A percentile compares a stretch with the other conserved stretches of the same genome.
Conservation (phyloP, 1,139 yeast species). For the Saccharomyces hybrid region DNA sequence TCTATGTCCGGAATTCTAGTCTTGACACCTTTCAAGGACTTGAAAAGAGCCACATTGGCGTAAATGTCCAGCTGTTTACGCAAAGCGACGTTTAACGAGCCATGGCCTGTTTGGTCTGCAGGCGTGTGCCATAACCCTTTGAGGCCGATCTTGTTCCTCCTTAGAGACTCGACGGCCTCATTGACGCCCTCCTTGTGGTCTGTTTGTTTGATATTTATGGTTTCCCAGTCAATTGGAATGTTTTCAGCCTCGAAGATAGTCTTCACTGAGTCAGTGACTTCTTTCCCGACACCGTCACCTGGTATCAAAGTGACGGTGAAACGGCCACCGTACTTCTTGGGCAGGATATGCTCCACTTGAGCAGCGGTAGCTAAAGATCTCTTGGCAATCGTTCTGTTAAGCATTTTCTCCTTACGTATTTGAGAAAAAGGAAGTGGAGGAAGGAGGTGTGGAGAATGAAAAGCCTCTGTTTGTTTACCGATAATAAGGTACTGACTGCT, state of each 20-base stretch:
- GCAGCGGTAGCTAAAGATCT: slow-evolving; percentile 35
- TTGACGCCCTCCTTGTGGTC: slow-evolving; percentile 57
- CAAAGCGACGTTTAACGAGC: slow-evolving; percentile 89
- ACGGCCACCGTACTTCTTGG: slow-evolving; percentile 91
- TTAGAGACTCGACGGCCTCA: slow-evolving; percentile 84
- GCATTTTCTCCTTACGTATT: slow-evolving; percentile 11
- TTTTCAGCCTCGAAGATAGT: slow-evolving; percentile 73
- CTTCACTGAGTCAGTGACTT: slow-evolving; percentile 89
- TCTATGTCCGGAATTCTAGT: slow-evolving; percentile 84
- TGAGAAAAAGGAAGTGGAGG: neutral
- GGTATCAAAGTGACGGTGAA: slow-evolving; percentile 91
- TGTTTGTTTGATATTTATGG: slow-evolving; percentile 78
- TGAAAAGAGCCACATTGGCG: slow-evolving; percentile 88
- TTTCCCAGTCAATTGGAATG: slow-evolving; percentile 93
- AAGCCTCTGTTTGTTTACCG: neutral
- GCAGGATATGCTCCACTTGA: slow-evolving; percentile 53
- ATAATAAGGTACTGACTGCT: neutral
- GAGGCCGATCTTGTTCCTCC: slow-evolving; percentile 94
- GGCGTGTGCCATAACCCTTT: slow-evolving; percentile 95
- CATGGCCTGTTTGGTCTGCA: slow-evolving; percentile 60
- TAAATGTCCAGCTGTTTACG: slow-evolving; percentile 93
- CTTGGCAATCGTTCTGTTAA: slow-evolving; percentile 23
- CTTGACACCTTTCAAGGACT: slow-evolving; percentile 90
- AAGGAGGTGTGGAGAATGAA: neutral
- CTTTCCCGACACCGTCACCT: slow-evolving; percentile 94